phyloP scores from a whole-genome alignment of 208 protist species.

The Leishmania martiniquensis region DNA sequence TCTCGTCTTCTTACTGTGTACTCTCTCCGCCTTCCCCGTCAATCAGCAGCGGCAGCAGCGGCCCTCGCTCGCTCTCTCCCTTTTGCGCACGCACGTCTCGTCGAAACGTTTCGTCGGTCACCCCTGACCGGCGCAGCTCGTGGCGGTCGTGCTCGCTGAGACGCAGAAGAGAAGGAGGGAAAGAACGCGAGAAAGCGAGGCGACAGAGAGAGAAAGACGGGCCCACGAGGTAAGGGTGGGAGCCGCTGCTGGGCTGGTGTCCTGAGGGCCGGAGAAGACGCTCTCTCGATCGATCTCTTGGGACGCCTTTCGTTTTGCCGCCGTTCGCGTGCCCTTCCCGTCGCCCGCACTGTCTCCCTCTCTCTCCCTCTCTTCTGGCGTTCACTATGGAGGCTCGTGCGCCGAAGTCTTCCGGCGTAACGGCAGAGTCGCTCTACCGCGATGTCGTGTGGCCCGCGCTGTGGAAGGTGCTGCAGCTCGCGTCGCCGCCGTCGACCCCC shows the following conservation, averaged over 20 bases:
- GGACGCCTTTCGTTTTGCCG: neutral
- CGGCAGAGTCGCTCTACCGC: conserved; percentile 20
- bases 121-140: neutral
- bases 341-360: too few species aligned
- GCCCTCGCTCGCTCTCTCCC: too few species aligned
- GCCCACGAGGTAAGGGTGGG: neutral
- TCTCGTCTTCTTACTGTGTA: too few species aligned
- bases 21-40: too few species aligned
- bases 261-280: too few species aligned
- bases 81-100: too few species aligned
- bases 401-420: neutral
- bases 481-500: neutral
- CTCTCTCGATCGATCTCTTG: neutral
- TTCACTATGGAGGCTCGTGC: conserved; percentile 1
- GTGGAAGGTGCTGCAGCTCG: conserved; percentile 23
- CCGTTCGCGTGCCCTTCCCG: too few species aligned
- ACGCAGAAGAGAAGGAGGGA: too few species aligned
- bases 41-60: too few species aligned
- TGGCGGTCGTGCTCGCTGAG: too few species aligned
- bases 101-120: too few species aligned
- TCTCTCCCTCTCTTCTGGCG: neutral
- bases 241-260: neutral
- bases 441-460: conserved; percentile 25
- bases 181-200: too few species aligned
- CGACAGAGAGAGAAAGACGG: neutral